Evolutionary conservation across 1,284 basidiomycete genomes (phyloP).

Genomic region (Microbotryum lychnidis-dioicae): DNA sequence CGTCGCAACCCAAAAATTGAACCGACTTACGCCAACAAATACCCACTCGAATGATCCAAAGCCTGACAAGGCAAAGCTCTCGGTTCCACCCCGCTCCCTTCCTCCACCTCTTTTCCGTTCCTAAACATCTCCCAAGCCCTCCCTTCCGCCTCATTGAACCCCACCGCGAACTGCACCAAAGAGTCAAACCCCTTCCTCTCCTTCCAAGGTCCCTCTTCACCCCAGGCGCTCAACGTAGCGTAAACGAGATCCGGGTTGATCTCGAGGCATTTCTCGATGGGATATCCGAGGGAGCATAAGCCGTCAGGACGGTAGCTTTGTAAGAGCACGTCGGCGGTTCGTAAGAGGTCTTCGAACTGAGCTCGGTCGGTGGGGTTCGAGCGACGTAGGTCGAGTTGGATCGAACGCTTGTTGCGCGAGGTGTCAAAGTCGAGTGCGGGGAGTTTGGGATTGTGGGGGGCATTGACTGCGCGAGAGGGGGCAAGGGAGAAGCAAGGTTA

Average conservation of each 20-base stretch:
- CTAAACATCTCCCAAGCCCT: conserved; percentile 44
- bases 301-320: conserved; percentile 57
- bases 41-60: conserved; percentile 56
- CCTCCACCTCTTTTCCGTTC: conserved; percentile 39
- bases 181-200: conserved; percentile 57
- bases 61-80: conserved; percentile 53
- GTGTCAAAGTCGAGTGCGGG: conserved; percentile 55
- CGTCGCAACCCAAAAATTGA: too few relatives aligned
- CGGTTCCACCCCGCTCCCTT: not conserved
- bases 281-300: conserved; percentile 50
- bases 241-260: conserved; percentile 52
- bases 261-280: conserved; percentile 43
- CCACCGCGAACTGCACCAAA: conserved; percentile 57
- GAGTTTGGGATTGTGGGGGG: conserved; percentile 51
- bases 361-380: conserved; percentile 35
- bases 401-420: conserved; percentile 57
- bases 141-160: conserved; percentile 55
- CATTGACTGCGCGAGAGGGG: conserved; percentile 43
- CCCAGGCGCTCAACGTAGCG: conserved; percentile 54
- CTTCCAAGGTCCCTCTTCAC: conserved; percentile 55
- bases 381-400: conserved; percentile 52
- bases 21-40: conserved; percentile 47
- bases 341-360: conserved; percentile 42
- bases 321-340: conserved; percentile 54
- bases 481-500: too few relatives aligned